phyloP scores from a whole-genome alignment of 768 basidiomycete genomes.

The Tulasnella sp. region DNA sequence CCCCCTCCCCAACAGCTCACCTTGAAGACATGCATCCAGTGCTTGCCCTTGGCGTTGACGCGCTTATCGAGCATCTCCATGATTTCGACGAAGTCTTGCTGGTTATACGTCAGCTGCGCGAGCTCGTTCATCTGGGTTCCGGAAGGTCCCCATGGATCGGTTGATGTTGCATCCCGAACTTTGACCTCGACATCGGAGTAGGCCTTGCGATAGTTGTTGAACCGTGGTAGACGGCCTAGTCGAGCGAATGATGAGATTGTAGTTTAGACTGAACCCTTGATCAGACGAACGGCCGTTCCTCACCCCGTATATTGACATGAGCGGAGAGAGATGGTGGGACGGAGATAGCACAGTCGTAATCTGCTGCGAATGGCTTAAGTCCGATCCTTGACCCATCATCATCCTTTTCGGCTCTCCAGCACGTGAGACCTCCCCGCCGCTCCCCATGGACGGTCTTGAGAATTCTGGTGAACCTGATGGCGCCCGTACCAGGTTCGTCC shows the following conservation, averaged over 20 bases:
- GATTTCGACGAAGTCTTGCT: slow-evolving; percentile 97
- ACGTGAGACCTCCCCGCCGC: no score
- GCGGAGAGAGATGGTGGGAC: neutral
- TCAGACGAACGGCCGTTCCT: neutral
- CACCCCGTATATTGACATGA: slow-evolving; percentile 53
- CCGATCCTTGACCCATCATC: no score
- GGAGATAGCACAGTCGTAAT: no score
- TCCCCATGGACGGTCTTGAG: no score
- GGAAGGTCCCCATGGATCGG: slow-evolving; percentile 96
- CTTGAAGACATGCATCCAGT: slow-evolving; percentile 99
- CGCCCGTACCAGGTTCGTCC: no score
- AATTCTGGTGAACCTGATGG: no score
- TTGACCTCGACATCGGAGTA: slow-evolving; percentile 95
- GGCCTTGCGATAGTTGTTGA: slow-evolving; percentile 87
- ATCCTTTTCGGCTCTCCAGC: no score
- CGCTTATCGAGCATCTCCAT: slow-evolving; percentile 99
- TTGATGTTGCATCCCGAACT: slow-evolving; percentile 91
- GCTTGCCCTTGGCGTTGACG: slow-evolving; percentile 97
- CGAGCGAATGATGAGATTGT: neutral
- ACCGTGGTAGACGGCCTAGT: slow-evolving; percentile 61
- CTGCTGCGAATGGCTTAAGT: no score
- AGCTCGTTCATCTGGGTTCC: slow-evolving; percentile 99
- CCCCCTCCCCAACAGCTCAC: slow-evolving; percentile 34
- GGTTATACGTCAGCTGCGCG: slow-evolving; percentile 93
- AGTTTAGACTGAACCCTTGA: slow-evolving; percentile 5